A percentile compares a stretch with the other conserved stretches of the same genome.
These are phyloP conservation scores for Boletus pseudopeckii DNA, from an alignment of 768 basidiomycete species.

Conservation along the genomic window DNA sequence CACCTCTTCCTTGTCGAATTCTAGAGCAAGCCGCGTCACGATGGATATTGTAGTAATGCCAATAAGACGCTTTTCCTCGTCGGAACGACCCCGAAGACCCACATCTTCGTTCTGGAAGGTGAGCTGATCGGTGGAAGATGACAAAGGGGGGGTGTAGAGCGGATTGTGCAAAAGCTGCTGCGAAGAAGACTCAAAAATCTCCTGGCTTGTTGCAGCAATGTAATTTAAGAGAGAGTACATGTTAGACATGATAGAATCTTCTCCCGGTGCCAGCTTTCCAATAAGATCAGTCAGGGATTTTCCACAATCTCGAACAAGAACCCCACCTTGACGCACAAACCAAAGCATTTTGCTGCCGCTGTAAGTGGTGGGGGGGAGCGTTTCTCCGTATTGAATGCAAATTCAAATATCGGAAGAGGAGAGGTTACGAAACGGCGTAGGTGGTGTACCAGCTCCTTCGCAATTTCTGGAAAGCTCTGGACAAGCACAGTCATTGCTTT, in stretches of 20 bases:
- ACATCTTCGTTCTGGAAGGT: slow-evolving; percentile 58
- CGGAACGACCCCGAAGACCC: slow-evolving; percentile 64
- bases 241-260: slow-evolving; percentile 89
- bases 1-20: slow-evolving; percentile 85
- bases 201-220: slow-evolving; percentile 80
- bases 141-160: slow-evolving; percentile 32
- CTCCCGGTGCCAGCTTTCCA: slow-evolving; percentile 72
- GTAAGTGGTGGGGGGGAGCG: slow-evolving; percentile 74
- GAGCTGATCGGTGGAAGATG: slow-evolving; percentile 42
- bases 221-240: slow-evolving; percentile 96
- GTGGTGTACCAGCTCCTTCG: slow-evolving; percentile 68
- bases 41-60: slow-evolving; percentile 91
- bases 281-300: slow-evolving; percentile 5
- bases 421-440: slow-evolving; percentile 86
- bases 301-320: neutral
- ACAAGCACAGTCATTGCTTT: slow-evolving; percentile 83
- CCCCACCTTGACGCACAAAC: slow-evolving; percentile 78
- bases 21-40: slow-evolving; percentile 82
- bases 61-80: slow-evolving; percentile 81
- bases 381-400: slow-evolving; percentile 70
- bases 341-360: slow-evolving; percentile 87
- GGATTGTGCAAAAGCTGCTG: slow-evolving; percentile 42
- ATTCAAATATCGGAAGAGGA: slow-evolving; percentile 84
- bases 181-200: slow-evolving; percentile 54
- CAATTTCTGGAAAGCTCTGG: slow-evolving; percentile 81